These are phyloP conservation scores for Paracoccidioides lutzii DNA, from an alignment of 2,329 filamentous ascomycete genomes.

Conservation along the genomic window DNA sequence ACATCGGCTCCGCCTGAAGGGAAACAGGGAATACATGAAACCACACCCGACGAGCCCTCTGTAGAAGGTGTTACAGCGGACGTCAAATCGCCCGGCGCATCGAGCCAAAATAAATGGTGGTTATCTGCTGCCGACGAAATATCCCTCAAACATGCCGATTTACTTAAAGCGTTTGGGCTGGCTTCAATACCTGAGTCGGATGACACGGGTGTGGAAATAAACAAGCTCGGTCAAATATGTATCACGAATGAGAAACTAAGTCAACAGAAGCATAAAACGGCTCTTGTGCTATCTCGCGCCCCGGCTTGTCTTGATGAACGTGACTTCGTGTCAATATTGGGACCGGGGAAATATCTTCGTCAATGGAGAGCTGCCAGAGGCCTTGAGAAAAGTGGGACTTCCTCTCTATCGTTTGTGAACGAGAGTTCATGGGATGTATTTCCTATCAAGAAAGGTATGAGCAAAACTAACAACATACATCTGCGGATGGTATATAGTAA, in stretches of 20 bases:
- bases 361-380: conserved; percentile 9
- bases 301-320: conserved; percentile 11
- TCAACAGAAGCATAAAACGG: conserved; percentile 11
- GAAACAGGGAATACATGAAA: neutral
- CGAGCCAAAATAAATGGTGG: neutral
- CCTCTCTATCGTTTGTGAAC: neutral
- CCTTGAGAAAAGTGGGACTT: conserved; percentile 9
- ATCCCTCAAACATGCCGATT: conserved; percentile 1
- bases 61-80: neutral
- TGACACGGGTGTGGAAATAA: conserved; percentile 8
- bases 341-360: conserved; percentile 7
- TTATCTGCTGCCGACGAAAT: conserved; percentile 5
- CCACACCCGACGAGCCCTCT: neutral
- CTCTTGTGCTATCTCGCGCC: conserved; percentile 10
- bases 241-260: conserved; percentile 9
- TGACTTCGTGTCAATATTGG: conserved; percentile 12
- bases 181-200: conserved; percentile 10
- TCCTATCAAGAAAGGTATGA: too few relatives aligned
- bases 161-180: conserved; percentile 12
- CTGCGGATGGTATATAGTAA: conserved; percentile 8
- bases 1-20: neutral
- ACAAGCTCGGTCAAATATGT: conserved; percentile 6
- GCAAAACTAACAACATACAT: neutral
- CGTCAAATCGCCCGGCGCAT: neutral
- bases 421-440: neutral